phyloP scores from a whole-genome alignment of 192 early-diverging fungal genomes.

The Backusella macrospora region DNA sequence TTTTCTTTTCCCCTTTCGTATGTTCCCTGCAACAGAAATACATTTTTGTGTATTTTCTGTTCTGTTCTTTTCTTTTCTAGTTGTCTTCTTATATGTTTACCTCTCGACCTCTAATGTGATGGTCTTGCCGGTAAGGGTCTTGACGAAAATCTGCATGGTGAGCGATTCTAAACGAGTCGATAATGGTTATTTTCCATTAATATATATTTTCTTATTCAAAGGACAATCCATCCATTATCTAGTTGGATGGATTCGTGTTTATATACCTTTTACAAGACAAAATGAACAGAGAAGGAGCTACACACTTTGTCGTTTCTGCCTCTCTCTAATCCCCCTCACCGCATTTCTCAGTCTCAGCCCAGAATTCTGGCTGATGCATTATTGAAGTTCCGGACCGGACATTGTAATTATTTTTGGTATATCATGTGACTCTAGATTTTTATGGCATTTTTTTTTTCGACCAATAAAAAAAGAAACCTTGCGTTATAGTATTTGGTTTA shows the following conservation, averaged over 20 bases:
- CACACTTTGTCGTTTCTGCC: background rate
- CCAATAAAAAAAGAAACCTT: too few species aligned
- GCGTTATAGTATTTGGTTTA: too few species aligned
- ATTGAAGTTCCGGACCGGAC: background rate
- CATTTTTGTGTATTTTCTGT: slow-evolving; percentile 20
- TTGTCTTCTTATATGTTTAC: slow-evolving; percentile 32
- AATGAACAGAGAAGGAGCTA: slow-evolving; percentile 14
- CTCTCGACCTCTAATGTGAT: slow-evolving; percentile 70
- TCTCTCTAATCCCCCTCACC: slow-evolving; percentile 8
- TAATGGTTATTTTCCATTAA: slow-evolving; percentile 12
- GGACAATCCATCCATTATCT: background rate
- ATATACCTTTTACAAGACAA: slow-evolving; percentile 16
- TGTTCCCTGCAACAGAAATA: background rate
- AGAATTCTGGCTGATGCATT: background rate
- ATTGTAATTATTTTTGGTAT: background rate
- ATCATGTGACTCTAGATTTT: too few species aligned
- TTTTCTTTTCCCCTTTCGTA: background rate
- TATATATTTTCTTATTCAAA: background rate
- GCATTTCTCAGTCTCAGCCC: slow-evolving; percentile 4
- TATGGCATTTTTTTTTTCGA: too few species aligned
- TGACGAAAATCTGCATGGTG: slow-evolving; percentile 67
- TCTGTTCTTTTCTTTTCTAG: slow-evolving; percentile 47
- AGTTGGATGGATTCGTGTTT: slow-evolving; percentile 6
- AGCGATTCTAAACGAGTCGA: slow-evolving; percentile 12
- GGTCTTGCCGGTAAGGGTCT: slow-evolving; percentile 69